Percentiles rank a stretch among this genome's conserved stretches.
These are phyloP conservation scores for Cryphonectria nitschkei DNA, from an alignment of 2,329 filamentous ascomycete species.

Conservation along the genomic window DNA sequence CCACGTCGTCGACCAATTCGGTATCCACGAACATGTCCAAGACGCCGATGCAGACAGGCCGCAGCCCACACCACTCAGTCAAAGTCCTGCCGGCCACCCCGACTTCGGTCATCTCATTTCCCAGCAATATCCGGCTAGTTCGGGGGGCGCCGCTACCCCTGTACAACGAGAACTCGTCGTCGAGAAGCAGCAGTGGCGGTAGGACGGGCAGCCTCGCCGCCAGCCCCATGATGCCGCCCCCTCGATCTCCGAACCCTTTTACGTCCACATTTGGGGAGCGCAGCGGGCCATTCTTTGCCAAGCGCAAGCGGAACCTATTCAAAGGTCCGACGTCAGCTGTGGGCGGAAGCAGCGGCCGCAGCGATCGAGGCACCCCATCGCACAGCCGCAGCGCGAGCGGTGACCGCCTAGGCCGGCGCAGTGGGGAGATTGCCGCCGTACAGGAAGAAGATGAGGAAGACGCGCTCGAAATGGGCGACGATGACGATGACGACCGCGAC, in stretches of 20 bases:
- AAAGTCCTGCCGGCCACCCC: constrained; percentile 95
- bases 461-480: constrained; percentile 36
- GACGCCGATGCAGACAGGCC: constrained; percentile 63
- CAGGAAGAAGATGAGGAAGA: constrained; percentile 63
- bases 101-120: constrained; percentile 68
- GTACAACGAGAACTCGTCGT: constrained; percentile 64
- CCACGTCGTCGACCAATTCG: constrained; percentile 80
- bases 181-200: background rate
- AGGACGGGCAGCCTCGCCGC: constrained; percentile 37
- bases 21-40: constrained; percentile 71
- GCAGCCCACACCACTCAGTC: constrained; percentile 85
- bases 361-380: constrained; percentile 33
- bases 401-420: constrained; percentile 65
- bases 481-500: constrained; percentile 44
- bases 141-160: constrained; percentile 59
- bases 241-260: constrained; percentile 59
- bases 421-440: constrained; percentile 72
- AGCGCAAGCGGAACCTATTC: constrained; percentile 79
- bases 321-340: constrained; percentile 75
- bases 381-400: constrained; percentile 65
- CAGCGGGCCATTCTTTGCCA: constrained; percentile 66
- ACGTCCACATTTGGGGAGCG: constrained; percentile 46
- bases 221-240: constrained; percentile 44
- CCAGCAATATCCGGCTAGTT: constrained; percentile 83
- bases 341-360: constrained; percentile 44